Percentiles rank a stretch among this genome's conserved stretches.
These are phyloP conservation scores for Clitopilus passeckerianus DNA, from an alignment of 768 basidiomycete species.

Conservation along the genomic window DNA sequence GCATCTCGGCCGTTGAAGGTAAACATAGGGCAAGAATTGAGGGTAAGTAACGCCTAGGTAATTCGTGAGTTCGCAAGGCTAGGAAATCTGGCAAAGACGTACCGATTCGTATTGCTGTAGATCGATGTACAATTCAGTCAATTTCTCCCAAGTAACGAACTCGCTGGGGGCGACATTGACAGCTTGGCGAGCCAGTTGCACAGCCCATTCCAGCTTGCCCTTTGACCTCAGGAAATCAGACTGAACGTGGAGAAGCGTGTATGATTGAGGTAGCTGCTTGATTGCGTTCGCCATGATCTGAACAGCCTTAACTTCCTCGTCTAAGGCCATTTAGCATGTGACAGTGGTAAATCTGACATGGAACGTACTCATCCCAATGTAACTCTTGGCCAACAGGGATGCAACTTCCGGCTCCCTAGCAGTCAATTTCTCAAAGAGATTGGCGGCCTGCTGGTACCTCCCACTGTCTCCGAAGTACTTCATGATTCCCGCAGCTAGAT, in stretches of 20 bases:
- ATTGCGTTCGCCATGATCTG: slow-evolving; percentile 88
- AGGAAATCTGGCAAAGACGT: slow-evolving; percentile 8
- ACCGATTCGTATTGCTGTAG: slow-evolving; percentile 79
- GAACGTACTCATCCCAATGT: slow-evolving; percentile 94
- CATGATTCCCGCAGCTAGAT: slow-evolving; percentile 89
- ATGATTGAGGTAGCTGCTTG: slow-evolving; percentile 83
- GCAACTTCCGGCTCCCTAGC: slow-evolving; percentile 89
- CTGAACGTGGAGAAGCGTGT: slow-evolving; percentile 90
- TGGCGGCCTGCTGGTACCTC: slow-evolving; percentile 81
- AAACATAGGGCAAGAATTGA: slow-evolving; percentile 99
- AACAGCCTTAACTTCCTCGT: slow-evolving; percentile 97
- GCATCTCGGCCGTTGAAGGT: slow-evolving; percentile 96
- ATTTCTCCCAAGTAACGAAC: slow-evolving; percentile 98
- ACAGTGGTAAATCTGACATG: background rate
- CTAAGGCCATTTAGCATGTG: slow-evolving; percentile 32
- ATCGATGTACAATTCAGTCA: slow-evolving; percentile 94
- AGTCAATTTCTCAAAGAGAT: slow-evolving; percentile 87
- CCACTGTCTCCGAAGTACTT: slow-evolving; percentile 97
- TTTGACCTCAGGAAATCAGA: slow-evolving; percentile 91
- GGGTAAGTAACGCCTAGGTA: slow-evolving; percentile 74
- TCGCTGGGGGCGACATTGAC: slow-evolving; percentile 99
- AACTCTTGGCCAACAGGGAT: slow-evolving; percentile 80
- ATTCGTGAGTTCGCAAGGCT: background rate
- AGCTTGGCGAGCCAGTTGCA: slow-evolving; percentile 88
- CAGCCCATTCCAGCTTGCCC: slow-evolving; percentile 81